These are phyloP conservation scores for Spongospora subterranea DNA, from an alignment of 208 protist species.

Conservation along the genomic window DNA sequence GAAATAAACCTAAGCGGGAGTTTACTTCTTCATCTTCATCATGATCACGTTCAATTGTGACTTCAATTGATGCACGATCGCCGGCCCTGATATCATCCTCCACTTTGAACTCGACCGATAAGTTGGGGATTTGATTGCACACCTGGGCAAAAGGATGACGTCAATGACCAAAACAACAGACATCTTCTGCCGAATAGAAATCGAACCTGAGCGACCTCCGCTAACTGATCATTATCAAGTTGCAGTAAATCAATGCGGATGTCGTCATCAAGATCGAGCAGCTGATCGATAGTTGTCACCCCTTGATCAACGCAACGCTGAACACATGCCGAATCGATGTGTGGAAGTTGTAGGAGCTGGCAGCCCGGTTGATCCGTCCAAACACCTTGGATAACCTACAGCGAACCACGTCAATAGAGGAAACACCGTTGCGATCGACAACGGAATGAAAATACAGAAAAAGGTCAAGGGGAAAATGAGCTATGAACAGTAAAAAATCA, in stretches of 20 bases:
- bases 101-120: conserved; percentile 77
- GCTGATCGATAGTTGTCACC: conserved; percentile 79
- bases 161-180: conserved; percentile 70
- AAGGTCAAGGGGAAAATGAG: too few relatives aligned
- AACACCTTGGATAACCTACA: conserved; percentile 82
- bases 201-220: not conserved
- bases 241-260: conserved; percentile 71
- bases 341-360: conserved; percentile 83
- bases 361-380: conserved; percentile 79
- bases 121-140: conserved; percentile 82
- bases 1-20: conserved; percentile 25
- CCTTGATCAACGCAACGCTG: conserved; percentile 64
- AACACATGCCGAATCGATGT: conserved; percentile 73
- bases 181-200: not conserved
- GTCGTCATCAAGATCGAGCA: conserved; percentile 82
- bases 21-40: conserved; percentile 66
- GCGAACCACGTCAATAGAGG: too few relatives aligned
- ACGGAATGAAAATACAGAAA: too few relatives aligned
- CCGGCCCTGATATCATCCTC: conserved; percentile 67
- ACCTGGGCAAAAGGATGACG: conserved; percentile 78
- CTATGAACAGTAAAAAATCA: too few relatives aligned
- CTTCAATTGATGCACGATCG: conserved; percentile 58
- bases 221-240: not conserved
- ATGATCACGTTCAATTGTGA: conserved; percentile 68
- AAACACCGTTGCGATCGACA: too few relatives aligned